Evolutionary conservation across 108 stramenopile species (phyloP), one percentile per base, ranked within the genome.

Genomic region (Poteriospumella lacustris): DNA sequence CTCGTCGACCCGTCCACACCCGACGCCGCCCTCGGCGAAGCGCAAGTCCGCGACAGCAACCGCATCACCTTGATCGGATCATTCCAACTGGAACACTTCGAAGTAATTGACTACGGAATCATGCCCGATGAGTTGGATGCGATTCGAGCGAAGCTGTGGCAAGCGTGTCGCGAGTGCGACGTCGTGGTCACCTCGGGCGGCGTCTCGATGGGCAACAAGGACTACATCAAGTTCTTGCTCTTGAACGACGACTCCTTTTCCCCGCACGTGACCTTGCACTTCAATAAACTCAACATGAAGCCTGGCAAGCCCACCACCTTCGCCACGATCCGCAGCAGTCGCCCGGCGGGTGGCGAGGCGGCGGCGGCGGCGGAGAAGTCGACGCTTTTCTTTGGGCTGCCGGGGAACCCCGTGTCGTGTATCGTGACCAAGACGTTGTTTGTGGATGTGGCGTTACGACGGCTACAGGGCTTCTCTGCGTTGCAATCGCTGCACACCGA

Each of bases 261-360:
- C n/a, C n/a, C n/a, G n/a, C n/a, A n/a, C n/a, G n/a, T n/a, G n/a
- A 83, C 75, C 36, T 68, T 95, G 26, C 92, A 94, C 58, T 93
- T 98, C 87, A 93, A 92, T 1, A 78, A 93, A 60, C 76, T 97
- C 78, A 83, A 91, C 75, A 96, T 98, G 95, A 96, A 96, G 82
- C 95, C 95, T 43, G 91, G 96, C 15, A 98, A 98, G 68, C 97
- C 96, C 0, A 93, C 93, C 0, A 95, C 95, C 1, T 94, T 96
- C 73, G 88, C 93, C 2, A 91, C 93, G 0, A 82, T 92, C 47
- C 87, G 89, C 52, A 76, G 44, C 42, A 44, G 41, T 19, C 1
- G 3, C 42, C 1, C 15, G 39, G 58, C 39, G 39, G 41, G n/a
- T 44, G 0, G 15, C 43, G 79, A 42, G 43, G 34, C 58, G 9